Conservation (phyloP, 2,329 filamentous ascomycete species). For the Trichoderma sp. region DNA sequence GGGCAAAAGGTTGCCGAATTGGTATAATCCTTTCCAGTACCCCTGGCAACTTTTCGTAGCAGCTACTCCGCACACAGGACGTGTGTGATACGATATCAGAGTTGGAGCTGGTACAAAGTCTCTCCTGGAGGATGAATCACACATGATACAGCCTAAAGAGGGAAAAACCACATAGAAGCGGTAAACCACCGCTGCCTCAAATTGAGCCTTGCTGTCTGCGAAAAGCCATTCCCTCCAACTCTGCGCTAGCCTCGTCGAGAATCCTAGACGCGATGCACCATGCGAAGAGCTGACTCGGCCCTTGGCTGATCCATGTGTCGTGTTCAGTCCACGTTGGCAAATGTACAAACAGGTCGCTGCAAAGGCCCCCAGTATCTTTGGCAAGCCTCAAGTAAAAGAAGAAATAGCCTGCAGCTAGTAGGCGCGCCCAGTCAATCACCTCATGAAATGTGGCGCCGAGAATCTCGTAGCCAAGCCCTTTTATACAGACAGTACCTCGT, state of each 20-base stretch:
- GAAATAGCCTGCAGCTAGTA: neutral
- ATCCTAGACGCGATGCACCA: neutral
- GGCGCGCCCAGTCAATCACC: neutral
- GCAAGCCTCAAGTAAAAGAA: neutral
- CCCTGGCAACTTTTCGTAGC: neutral
- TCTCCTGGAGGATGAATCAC: neutral
- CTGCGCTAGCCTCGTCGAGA: neutral
- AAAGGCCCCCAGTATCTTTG: neutral
- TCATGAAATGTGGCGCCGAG: neutral
- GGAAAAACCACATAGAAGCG: neutral
- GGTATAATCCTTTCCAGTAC: neutral
- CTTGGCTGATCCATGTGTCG: neutral
- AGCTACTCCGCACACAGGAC: neutral
- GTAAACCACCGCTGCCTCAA: neutral
- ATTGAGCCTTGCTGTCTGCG: neutral
- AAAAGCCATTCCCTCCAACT: neutral
- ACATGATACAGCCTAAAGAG: constrained; percentile 3
- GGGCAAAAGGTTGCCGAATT: neutral
- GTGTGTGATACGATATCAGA: neutral
- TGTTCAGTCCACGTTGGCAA: neutral
- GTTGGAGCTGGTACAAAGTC: neutral
- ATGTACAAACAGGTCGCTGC: neutral
- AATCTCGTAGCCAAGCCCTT: neutral
- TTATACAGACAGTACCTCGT: neutral
- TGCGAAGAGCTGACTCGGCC: constrained; percentile 13